Base-by-base conservation (phyloP, 2,329 filamentous ascomycete genomes). In the Hypoxylon sp. region DNA sequence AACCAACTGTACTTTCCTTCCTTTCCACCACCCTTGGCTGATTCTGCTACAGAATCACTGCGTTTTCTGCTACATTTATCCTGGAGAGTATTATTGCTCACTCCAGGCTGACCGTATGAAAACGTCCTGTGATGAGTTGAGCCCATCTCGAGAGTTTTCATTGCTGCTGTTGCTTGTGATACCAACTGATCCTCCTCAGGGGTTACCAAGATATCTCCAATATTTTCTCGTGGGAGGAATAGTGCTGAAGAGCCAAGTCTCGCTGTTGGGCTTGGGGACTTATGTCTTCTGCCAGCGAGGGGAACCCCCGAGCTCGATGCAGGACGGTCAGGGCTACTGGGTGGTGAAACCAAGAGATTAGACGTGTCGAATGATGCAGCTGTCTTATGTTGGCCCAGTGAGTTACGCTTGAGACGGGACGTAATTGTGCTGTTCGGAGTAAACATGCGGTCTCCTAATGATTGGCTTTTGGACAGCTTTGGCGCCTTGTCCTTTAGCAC, bases 1-100 rank as follows among this genome's bases (percentile, higher is more conserved):
- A 84, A 62, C 81, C 84, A 85, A 39, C 76, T 71, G n/a, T 60
- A 55, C 66, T 75, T 79, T 39, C 67, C 61, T 46, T 78, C 77
- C 57, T 76, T 78, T 17, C 50, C 60, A 59, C 77, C 80, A 29
- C 73, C 58, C 35, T 77, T 77, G 19, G 52, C 35, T 3, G 64
- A 53, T 39, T 71, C 73, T 8, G 70, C 55, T 17, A 33, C 48
- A 9, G 65, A 55, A 35, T 67, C 46, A 22, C 54, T 59, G 35
- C 55, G 47, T 39, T 50, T 68, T 35, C 51, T 62, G 9, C 52
- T 63, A 11, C 42, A 37, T 13, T 29, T 47, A 17, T 58, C 37
- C 19, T 48, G 54, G 14, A 69, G 10, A 11, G 35, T 46, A 42
- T 60, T 58, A 10, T 19, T 24, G 50, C 8, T 35, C 10, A 14